Evolutionary conservation across 139 green algal genomes (phyloP).

Genomic region (Chlorella vulgaris): DNA sequence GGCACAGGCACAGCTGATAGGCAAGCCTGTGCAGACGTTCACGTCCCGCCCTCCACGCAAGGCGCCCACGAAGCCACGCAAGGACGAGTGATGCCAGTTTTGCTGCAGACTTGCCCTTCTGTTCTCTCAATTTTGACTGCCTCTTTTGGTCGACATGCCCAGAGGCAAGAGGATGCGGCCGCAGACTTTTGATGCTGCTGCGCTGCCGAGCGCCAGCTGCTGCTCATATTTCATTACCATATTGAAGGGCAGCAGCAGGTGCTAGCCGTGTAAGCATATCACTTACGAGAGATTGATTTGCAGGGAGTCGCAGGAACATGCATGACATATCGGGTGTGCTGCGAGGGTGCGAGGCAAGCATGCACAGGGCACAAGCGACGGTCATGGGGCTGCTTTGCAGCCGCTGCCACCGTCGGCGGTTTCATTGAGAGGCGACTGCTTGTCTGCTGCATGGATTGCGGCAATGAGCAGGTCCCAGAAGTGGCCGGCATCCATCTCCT

Average conservation of each 20-base stretch:
- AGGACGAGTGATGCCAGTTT: background rate
- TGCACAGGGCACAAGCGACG: background rate
- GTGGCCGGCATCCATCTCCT: constrained; percentile 45
- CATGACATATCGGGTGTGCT: too few relatives aligned
- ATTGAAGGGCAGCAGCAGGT: too few relatives aligned
- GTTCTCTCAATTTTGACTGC: too few relatives aligned
- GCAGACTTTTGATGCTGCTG: too few relatives aligned
- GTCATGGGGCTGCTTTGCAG: background rate
- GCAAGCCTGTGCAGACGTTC: constrained; percentile 34
- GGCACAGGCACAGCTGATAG: background rate
- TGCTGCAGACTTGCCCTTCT: too few relatives aligned
- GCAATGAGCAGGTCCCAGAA: constrained; percentile 59
- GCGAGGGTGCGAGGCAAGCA: background rate
- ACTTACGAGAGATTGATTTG: too few relatives aligned
- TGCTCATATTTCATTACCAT: too few relatives aligned
- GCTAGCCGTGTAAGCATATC: too few relatives aligned
- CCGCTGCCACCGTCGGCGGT: background rate
- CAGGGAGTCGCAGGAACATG: too few relatives aligned
- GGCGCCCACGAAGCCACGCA: background rate
- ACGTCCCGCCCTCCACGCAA: background rate
- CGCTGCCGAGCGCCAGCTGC: too few relatives aligned
- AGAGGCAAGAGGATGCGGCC: too few relatives aligned
- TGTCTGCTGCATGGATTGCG: constrained; percentile 41
- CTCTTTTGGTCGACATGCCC: too few relatives aligned
- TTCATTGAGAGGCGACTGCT: constrained; percentile 30